Conservation (phyloP, 306 rosid species). For the Hippophae rhamnoides region DNA sequence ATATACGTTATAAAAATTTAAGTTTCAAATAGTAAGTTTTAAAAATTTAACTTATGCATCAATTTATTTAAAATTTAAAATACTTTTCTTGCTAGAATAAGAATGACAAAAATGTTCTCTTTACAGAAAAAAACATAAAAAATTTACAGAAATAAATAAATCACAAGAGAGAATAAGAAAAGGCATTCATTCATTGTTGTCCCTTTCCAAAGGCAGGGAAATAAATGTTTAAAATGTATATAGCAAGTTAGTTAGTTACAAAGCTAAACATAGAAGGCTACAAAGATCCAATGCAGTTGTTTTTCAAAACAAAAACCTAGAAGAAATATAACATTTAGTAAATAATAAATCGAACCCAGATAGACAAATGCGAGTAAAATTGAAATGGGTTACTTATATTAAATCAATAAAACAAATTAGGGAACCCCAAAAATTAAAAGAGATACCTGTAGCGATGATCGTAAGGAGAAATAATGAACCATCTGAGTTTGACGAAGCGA, state of each 20-base stretch:
- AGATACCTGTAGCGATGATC: constrained; percentile 72
- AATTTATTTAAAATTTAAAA: too few relatives aligned
- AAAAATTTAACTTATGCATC: too few relatives aligned
- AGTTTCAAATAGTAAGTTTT: too few relatives aligned
- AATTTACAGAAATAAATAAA: neutral
- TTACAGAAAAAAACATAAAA: neutral
- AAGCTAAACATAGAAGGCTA: too few relatives aligned
- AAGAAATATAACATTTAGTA: neutral
- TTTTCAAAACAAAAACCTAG: neutral
- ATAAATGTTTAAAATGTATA: too few relatives aligned
- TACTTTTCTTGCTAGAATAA: too few relatives aligned
- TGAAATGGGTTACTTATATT: too few relatives aligned
- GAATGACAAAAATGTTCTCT: too few relatives aligned
- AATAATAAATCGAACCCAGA: neutral
- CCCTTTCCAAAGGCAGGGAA: neutral
- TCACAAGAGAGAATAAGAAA: neutral
- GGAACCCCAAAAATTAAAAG: neutral
- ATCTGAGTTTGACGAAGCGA: constrained; percentile 44
- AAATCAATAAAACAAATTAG: too few relatives aligned
- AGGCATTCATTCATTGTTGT: neutral
- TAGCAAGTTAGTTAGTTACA: too few relatives aligned
- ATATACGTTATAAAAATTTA: too few relatives aligned
- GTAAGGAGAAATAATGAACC: constrained; percentile 48
- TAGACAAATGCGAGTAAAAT: neutral
- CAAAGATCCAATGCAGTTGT: too few relatives aligned